Base-by-base conservation (phyloP, 1,139 yeast species). In the Geotrichum phurueaensis region DNA sequence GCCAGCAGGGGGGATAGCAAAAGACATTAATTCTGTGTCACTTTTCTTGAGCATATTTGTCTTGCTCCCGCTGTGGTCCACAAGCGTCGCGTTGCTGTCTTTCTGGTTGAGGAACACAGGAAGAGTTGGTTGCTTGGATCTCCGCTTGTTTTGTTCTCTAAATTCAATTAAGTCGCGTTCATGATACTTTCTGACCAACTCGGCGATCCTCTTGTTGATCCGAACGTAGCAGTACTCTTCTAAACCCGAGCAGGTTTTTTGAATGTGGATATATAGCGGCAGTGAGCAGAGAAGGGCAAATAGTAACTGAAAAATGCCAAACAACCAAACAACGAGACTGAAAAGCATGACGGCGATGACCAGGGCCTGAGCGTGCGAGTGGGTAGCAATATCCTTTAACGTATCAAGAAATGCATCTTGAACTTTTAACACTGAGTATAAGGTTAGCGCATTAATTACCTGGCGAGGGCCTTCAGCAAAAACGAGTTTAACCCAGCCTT, bases 391-490 rank as follows among this genome's bases (percentile, higher is more conserved):
- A 2, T 73, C 65, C 64, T 78, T 76, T 53, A 90, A 81, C 51
- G 88, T 84, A 6, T 72, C 71, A 61, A 81, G 73, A 60, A 87
- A 81, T 62, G 81, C 79, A 62, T 75, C 77, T 53, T 73, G 70
- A 25, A 80, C 69, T 54, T 78, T 69, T 55, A 82, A 72, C 22
- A 83, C 83, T 2, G 83, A 79, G 69, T 86, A 79, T 47, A 87
- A 73, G 0, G 97, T 89, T 65, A 88, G 75, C 31, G 91, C 87
- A 70, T 90, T 90, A 66, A 90, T 82, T 2, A 87, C 86, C 74
- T 90, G 97, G 72, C 97, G 81, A n/a, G 97, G 97, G 5, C 92
- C 81, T 67, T 90, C 96, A 0, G 96, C 92, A 53, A 88, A 76
- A 22, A 87, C 67, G 45, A 88, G 78, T 62, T 83, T 83, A 18